These are phyloP conservation scores for Lepidium sativum DNA, from an alignment of 345 rosid genomes.

Conservation along the genomic window DNA sequence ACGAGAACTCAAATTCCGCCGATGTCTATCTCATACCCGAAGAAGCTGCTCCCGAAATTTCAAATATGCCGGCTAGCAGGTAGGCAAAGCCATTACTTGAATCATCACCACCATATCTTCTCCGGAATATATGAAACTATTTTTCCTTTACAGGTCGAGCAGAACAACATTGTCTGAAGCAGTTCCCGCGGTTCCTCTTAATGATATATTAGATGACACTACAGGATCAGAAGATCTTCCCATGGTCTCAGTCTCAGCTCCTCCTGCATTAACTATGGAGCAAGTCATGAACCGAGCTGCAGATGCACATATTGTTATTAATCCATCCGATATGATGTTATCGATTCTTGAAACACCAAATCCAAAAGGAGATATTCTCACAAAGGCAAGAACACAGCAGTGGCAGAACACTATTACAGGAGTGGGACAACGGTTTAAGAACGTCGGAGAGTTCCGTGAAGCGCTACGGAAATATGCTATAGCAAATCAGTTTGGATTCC, in stretches of 20 bases:
- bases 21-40: slow-evolving; percentile 62
- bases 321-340: slow-evolving; percentile 44
- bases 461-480: slow-evolving; percentile 73
- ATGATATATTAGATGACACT: slow-evolving; percentile 43
- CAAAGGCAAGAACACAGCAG: slow-evolving; percentile 65
- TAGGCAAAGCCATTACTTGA: slow-evolving; percentile 15
- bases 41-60: slow-evolving; percentile 50
- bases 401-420: slow-evolving; percentile 94
- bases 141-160: slow-evolving; percentile 47
- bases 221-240: slow-evolving; percentile 30
- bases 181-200: slow-evolving; percentile 36
- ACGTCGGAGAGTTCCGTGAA: slow-evolving; percentile 85
- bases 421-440: slow-evolving; percentile 79
- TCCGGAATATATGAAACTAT: not conserved
- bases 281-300: slow-evolving; percentile 35
- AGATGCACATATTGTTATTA: slow-evolving; percentile 33
- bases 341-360: slow-evolving; percentile 32
- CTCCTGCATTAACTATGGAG: slow-evolving; percentile 38
- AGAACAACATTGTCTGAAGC: slow-evolving; percentile 83
- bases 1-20: slow-evolving; percentile 38
- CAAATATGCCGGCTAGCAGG: slow-evolving; percentile 88
- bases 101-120: not conserved
- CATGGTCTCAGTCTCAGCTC: slow-evolving; percentile 19
- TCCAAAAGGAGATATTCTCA: slow-evolving; percentile 43
- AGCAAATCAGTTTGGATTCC: slow-evolving; percentile 90